phyloP scores from a whole-genome alignment of 768 basidiomycete genomes.

The Russula lepida region DNA sequence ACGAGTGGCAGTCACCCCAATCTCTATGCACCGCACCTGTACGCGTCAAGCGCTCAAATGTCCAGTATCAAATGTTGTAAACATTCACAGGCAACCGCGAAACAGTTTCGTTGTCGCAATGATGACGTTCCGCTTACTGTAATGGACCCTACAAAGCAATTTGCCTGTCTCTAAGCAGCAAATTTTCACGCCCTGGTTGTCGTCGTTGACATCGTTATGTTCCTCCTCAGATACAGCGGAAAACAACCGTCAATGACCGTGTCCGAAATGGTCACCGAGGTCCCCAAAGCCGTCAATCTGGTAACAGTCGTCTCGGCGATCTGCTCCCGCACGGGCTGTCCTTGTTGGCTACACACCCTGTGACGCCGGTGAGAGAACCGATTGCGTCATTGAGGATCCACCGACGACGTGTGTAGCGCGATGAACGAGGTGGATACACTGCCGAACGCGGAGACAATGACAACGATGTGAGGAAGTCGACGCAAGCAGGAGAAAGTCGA shows the following conservation, averaged over 20 bases:
- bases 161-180: background rate
- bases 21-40: no score
- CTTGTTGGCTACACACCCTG: conserved; percentile 33
- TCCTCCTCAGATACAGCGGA: background rate
- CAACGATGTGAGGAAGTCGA: no score
- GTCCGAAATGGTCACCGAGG: conserved; percentile 35
- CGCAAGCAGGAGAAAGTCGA: no score
- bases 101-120: background rate
- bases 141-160: background rate
- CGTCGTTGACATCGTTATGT: background rate
- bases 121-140: background rate
- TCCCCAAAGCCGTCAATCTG: conserved; percentile 38
- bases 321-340: conserved; percentile 37
- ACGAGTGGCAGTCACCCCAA: no score
- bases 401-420: conserved; percentile 33
- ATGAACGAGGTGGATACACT: no score
- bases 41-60: no score
- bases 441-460: no score
- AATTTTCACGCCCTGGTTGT: background rate
- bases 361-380: conserved; percentile 37
- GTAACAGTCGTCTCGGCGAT: conserved; percentile 36
- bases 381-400: conserved; percentile 44
- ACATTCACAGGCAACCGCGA: background rate
- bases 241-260: conserved; percentile 32
- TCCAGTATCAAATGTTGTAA: no score